Base-by-base conservation (phyloP, 805 yeast genomes). In the Blastobotrys terrestris region DNA sequence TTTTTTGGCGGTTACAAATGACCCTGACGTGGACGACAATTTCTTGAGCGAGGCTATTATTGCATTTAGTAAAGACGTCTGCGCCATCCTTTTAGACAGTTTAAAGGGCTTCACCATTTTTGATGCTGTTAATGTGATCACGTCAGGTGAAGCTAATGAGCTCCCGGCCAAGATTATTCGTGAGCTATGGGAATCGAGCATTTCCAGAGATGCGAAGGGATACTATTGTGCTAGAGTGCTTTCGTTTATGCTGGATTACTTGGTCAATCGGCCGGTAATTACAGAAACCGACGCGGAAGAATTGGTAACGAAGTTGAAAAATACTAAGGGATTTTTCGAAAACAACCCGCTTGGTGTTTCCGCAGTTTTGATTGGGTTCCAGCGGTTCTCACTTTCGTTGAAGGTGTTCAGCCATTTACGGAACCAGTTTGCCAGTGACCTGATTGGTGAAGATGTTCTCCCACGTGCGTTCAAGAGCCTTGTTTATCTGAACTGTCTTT, bases 371-470 rank as follows among this genome's bases (percentile, higher is more conserved):
- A 21, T 44, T 11, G 52, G 52, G 15, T 44, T 49, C 48, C 47
- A 49, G 44, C 42, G 48, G 48, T 49, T 31, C 42, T 20, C 15
- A 31, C 20, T 31, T n/a, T 16, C 42, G 11, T 14, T 39, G 35
- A 43, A 18, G 5, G n/a, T 35, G 19, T 49, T 53, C 35, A 83
- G 77, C 15, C 74, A 83, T 54, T 58, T 79, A 7, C 75, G 90
- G 57, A 85, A 82, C 57, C 73, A 74, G 52, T 69, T 79, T n/a
- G 81, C 82, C 13, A 80, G 91, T 1, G 89, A 84, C 58, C 63
- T 85, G 18, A 69, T 85, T 21, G 21, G 19, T 2, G 26, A 41
- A n/a, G 22, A 40, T 19, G 40, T 53, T 3, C 26, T 31, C 11
- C 35, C 44, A 20, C 16, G 26, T 1, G 54, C 50, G 20, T 47